phyloP scores from a whole-genome alignment of 352 stramenopile species.

The Halophytophthora batemanensis region DNA sequence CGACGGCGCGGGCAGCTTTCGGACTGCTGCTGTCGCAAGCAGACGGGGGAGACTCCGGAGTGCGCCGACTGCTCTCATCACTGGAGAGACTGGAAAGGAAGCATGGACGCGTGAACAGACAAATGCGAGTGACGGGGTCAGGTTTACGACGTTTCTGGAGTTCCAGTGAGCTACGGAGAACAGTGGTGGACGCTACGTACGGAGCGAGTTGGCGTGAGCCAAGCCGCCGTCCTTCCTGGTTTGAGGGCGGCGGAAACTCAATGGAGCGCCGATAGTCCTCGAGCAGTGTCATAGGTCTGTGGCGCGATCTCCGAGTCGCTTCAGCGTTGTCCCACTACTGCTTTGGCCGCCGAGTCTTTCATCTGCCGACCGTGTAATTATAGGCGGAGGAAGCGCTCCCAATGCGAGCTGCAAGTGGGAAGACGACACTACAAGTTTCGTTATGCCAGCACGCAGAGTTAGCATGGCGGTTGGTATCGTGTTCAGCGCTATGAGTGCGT shows the following conservation, averaged over 20 bases:
- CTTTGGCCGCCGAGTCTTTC: background rate
- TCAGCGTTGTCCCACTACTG: background rate
- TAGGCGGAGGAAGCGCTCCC: too few species aligned
- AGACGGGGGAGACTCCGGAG: conserved; percentile 12
- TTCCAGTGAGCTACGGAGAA: background rate
- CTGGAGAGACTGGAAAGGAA: conserved; percentile 8
- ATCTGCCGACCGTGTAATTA: too few species aligned
- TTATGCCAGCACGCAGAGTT: too few species aligned
- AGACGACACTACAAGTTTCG: too few species aligned
- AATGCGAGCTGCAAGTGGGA: too few species aligned
- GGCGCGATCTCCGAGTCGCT: background rate
- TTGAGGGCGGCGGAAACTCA: conserved; percentile 24
- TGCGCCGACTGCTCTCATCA: conserved; percentile 20
- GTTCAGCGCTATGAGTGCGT: too few species aligned
- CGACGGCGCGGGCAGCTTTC: background rate
- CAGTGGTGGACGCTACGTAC: conserved; percentile 24
- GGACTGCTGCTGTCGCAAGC: background rate
- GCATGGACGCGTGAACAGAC: background rate
- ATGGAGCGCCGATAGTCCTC: conserved; percentile 58
- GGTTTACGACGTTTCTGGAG: background rate
- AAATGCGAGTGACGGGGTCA: background rate
- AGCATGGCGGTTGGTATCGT: too few species aligned
- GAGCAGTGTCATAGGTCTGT: conserved; percentile 50
- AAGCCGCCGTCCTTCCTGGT: conserved; percentile 22
- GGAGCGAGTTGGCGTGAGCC: conserved; percentile 35